phyloP scores from a whole-genome alignment of 1,139 yeast genomes.

The Scheffersomyces segobiensis region DNA sequence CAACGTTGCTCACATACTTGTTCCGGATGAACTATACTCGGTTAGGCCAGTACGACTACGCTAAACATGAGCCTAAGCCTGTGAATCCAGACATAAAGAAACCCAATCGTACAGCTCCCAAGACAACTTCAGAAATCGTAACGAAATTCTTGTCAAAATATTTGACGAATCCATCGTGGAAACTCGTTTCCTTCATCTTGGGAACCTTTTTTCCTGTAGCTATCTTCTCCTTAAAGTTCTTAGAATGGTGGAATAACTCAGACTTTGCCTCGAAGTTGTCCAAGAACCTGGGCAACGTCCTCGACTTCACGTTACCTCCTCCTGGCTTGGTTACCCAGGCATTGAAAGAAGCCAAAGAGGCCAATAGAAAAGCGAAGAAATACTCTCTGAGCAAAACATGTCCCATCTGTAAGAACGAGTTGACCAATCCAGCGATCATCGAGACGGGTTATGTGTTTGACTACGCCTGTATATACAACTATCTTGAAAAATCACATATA shows the following conservation, averaged over 20 bases:
- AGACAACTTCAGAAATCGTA: conserved; percentile 50
- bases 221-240: conserved; percentile 77
- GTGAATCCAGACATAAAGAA: conserved; percentile 11
- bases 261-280: conserved; percentile 67
- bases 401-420: conserved; percentile 67
- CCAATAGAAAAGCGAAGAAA: conserved; percentile 12
- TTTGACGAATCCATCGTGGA: conserved; percentile 44
- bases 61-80: conserved; percentile 41
- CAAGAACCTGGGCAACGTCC: conserved; percentile 49
- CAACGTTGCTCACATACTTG: conserved; percentile 61
- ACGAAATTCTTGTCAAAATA: conserved; percentile 28
- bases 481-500: conserved; percentile 52
- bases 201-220: conserved; percentile 78
- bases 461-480: conserved; percentile 78
- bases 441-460: conserved; percentile 93
- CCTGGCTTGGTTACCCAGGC: conserved; percentile 35
- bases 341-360: conserved; percentile 8
- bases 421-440: conserved; percentile 79
- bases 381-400: conserved; percentile 48
- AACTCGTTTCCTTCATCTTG: conserved; percentile 31
- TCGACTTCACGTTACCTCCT: conserved; percentile 57
- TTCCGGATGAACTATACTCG: conserved; percentile 72
- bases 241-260: conserved; percentile 94
- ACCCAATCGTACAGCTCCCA: conserved; percentile 47
- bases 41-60: conserved; percentile 61